Evolutionary conservation across 805 yeast genomes (phyloP).

Genomic region (Torulaspora indica): DNA sequence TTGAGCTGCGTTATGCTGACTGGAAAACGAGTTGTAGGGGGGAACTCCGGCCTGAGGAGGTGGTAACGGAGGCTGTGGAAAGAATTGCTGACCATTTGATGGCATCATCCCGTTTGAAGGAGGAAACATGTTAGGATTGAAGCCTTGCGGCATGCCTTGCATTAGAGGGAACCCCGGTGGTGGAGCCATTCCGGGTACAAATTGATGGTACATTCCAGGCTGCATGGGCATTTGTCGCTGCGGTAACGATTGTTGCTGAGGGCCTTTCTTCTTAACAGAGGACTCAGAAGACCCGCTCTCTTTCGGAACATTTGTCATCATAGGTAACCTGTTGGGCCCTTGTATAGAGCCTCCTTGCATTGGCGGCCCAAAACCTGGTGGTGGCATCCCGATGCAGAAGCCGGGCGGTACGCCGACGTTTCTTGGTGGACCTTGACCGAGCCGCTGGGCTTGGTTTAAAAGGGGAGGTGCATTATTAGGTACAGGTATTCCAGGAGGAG

Average conservation of each 20-base stretch:
- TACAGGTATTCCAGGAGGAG: conserved; percentile 15
- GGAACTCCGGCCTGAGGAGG: conserved; percentile 16
- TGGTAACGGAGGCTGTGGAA: conserved; percentile 20
- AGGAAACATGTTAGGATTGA: conserved; percentile 20
- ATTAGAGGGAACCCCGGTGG: conserved; percentile 34
- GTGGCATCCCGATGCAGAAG: conserved; percentile 25
- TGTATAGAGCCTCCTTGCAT: conserved; percentile 14
- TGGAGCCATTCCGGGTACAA: conserved; percentile 31
- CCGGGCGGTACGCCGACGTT: conserved; percentile 14
- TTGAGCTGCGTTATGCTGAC: conserved; percentile 9
- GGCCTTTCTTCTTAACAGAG: background rate
- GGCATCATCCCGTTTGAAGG: conserved; percentile 26
- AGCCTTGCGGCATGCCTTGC: conserved; percentile 27
- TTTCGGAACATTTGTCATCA: conserved; percentile 6
- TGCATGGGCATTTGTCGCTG: conserved; percentile 13
- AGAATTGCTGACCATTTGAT: conserved; percentile 20
- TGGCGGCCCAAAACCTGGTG: conserved; percentile 19
- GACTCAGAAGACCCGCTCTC: background rate
- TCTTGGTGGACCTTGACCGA: conserved; percentile 16
- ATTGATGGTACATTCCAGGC: conserved; percentile 20
- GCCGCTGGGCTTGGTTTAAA: conserved; percentile 10
- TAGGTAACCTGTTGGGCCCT: conserved; percentile 11
- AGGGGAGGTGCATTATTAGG: conserved; percentile 11
- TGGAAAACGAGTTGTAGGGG: conserved; percentile 12
- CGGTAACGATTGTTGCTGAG: background rate